Conservation (phyloP, 2,329 filamentous ascomycete species). For the Colletotrichum neosansevieriae region DNA sequence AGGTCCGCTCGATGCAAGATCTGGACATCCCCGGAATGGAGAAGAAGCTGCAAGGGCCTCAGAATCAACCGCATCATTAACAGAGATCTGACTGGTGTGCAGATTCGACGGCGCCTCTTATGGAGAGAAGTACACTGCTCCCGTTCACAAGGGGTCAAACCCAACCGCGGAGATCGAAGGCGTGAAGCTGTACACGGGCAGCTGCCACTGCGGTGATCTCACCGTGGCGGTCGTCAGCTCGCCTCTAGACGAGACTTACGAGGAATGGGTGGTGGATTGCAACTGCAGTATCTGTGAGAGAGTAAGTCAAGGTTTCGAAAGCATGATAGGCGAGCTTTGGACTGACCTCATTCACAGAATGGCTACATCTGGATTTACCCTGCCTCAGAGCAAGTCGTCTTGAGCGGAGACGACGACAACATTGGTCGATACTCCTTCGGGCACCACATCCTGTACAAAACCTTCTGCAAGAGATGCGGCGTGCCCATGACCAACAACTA, state of each 20-base stretch:
- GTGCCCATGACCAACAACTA: conserved; percentile 54
- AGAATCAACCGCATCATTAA: background rate
- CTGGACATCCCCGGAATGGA: conserved; percentile 58
- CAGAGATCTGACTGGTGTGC: conserved; percentile 6
- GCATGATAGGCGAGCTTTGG: background rate
- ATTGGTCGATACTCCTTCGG: conserved; percentile 54
- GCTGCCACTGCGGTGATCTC: conserved; percentile 66
- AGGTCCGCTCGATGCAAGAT: conserved; percentile 59
- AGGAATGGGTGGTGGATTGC: conserved; percentile 54
- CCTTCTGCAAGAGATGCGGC: conserved; percentile 63
- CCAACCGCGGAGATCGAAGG: conserved; percentile 53
- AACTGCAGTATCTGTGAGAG: conserved; percentile 64
- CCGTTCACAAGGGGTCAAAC: conserved; percentile 55
- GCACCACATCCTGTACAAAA: conserved; percentile 50
- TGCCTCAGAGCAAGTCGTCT: conserved; percentile 51
- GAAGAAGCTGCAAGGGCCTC: conserved; percentile 49
- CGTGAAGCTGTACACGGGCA: conserved; percentile 59
- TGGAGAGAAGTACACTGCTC: conserved; percentile 50
- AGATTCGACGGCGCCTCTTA: conserved; percentile 55
- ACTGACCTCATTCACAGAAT: conserved; percentile 47
- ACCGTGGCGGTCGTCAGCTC: conserved; percentile 56
- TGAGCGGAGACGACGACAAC: conserved; percentile 55
- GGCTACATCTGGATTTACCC: conserved; percentile 61
- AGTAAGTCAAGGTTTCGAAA: conserved; percentile 45
- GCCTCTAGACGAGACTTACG: conserved; percentile 54